These are phyloP conservation scores for Trichoderma pleuroti DNA, from an alignment of 2,329 filamentous ascomycete species.

Conservation along the genomic window DNA sequence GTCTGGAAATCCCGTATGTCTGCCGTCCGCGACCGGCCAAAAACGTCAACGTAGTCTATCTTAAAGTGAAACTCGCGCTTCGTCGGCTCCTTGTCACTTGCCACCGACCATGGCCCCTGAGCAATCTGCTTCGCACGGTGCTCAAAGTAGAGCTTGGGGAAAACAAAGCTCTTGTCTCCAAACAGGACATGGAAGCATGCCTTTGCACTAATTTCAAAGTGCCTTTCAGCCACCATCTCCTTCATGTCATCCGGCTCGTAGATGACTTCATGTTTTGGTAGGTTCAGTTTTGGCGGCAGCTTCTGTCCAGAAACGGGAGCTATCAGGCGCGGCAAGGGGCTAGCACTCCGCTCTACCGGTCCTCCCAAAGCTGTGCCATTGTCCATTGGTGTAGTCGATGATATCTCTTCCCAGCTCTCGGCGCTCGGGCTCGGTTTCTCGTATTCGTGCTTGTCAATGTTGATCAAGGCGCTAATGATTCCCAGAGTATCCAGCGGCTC, in stretches of 20 bases:
- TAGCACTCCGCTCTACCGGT: slow-evolving; percentile 30
- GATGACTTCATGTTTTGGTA: slow-evolving; percentile 75
- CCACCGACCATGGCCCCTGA: slow-evolving; percentile 73
- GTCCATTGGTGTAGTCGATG: slow-evolving; percentile 58
- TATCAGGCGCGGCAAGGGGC: slow-evolving; percentile 37
- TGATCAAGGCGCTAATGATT: slow-evolving; percentile 68
- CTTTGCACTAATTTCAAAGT: slow-evolving; percentile 90
- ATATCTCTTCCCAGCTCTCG: slow-evolving; percentile 89
- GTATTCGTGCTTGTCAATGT: slow-evolving; percentile 64
- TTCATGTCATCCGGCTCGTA: slow-evolving; percentile 84
- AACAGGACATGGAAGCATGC: slow-evolving; percentile 95
- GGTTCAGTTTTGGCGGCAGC: slow-evolving; percentile 66
- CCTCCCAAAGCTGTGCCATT: slow-evolving; percentile 44
- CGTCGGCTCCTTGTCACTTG: slow-evolving; percentile 65
- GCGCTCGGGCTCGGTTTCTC: slow-evolving; percentile 64
- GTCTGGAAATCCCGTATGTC: slow-evolving; percentile 78
- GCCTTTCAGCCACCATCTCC: slow-evolving; percentile 68
- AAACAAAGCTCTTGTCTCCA: slow-evolving; percentile 92
- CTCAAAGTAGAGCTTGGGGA: slow-evolving; percentile 86
- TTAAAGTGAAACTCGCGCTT: slow-evolving; percentile 78
- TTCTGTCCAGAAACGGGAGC: slow-evolving; percentile 35
- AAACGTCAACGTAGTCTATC: slow-evolving; percentile 62
- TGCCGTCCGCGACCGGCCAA: slow-evolving; percentile 58
- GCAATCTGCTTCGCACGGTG: slow-evolving; percentile 73
- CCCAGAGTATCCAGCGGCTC: slow-evolving; percentile 66